Evolutionary conservation across 2,329 filamentous ascomycete genomes (phyloP).

Genomic region (Bimuria novae-zelandiae): DNA sequence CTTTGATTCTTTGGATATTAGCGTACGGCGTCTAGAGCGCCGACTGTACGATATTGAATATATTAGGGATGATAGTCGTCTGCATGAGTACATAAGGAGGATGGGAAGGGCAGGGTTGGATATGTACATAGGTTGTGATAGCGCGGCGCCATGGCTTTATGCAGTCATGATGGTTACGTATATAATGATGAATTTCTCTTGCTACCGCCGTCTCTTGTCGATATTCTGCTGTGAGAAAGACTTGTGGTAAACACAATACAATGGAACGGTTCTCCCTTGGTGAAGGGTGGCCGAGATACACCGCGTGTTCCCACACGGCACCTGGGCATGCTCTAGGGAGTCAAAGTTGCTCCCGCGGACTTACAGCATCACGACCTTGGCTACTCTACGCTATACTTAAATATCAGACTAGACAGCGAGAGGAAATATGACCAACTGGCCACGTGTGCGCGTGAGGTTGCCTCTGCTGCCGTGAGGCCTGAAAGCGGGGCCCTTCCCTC

Average conservation of each 20-base stretch:
- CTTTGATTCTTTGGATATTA: constrained; percentile 2
- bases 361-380: too few species aligned
- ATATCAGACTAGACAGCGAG: background rate
- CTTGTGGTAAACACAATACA: too few species aligned
- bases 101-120: background rate
- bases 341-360: too few species aligned
- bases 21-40: background rate
- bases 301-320: too few species aligned
- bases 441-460: background rate
- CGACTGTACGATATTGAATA: background rate
- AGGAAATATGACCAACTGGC: background rate
- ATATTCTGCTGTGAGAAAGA: too few species aligned
- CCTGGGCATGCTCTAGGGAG: too few species aligned
- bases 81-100: too few species aligned
- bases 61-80: background rate
- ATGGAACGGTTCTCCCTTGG: too few species aligned
- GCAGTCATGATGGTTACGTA: constrained; percentile 5
- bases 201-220: too few species aligned
- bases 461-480: background rate
- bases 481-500: background rate
- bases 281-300: too few species aligned
- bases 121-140: background rate
- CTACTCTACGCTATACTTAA: too few species aligned
- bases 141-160: background rate
- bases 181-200: background rate